Percentiles rank a stretch among this genome's conserved stretches.
Conservation (phyloP, 805 yeast genomes). For the Tetrapisispora namnaoensis region DNA sequence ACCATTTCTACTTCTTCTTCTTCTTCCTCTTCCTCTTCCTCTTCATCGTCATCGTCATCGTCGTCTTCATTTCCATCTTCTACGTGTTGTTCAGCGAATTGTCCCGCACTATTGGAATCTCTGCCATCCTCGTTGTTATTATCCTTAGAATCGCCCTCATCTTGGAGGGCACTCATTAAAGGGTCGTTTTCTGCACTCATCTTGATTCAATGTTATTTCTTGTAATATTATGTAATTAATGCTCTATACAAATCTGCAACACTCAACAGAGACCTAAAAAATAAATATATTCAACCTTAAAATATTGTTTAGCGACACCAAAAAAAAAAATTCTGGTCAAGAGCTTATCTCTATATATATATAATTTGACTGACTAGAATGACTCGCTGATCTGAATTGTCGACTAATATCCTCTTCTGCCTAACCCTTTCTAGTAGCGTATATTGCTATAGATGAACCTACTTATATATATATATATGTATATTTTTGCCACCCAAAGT, state of each 20-base stretch:
- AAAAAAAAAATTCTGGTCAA: no score
- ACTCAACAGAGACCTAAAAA: no score
- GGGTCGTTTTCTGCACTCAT: slow-evolving; percentile 67
- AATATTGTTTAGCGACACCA: no score
- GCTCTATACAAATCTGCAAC: no score
- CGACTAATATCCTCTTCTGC: no score
- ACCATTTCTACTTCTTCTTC: slow-evolving; percentile 30
- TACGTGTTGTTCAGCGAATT: slow-evolving; percentile 17
- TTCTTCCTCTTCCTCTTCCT: slow-evolving; percentile 18
- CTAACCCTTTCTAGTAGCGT: no score
- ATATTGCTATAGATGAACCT: no score
- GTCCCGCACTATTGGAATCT: background rate
- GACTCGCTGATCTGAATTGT: no score
- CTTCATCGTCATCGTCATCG: slow-evolving; percentile 20
- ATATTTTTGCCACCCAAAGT: background rate
- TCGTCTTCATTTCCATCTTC: slow-evolving; percentile 23
- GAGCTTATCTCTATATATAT: no score
- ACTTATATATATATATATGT: background rate
- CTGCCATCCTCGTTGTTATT: slow-evolving; percentile 6
- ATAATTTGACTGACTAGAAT: no score
- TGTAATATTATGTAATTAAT: no score
- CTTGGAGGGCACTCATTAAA: slow-evolving; percentile 52
- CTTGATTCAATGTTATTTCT: background rate
- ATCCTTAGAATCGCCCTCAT: slow-evolving; percentile 3
- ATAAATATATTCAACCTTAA: no score